phyloP scores from a whole-genome alignment of 148 eudicot genomes.

The Silene latifolia region DNA sequence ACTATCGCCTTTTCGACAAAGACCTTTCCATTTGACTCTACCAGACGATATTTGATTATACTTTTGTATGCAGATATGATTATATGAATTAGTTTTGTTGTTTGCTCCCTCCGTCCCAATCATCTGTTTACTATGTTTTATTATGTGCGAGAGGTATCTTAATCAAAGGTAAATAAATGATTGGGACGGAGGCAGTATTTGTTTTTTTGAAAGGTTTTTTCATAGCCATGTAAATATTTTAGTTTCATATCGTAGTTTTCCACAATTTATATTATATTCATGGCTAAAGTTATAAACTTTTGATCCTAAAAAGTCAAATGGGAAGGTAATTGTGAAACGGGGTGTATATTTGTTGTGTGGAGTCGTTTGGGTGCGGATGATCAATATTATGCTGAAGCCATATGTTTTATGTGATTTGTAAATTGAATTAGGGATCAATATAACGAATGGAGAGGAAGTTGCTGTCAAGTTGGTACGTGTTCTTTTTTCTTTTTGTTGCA shows the following conservation, averaged over 20 bases:
- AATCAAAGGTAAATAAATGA: no score
- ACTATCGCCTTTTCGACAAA: not conserved
- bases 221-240: not conserved
- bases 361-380: not conserved
- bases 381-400: not conserved
- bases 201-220: no score
- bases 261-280: no score
- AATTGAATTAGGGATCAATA: slow-evolving; percentile 37
- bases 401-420: not conserved
- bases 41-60: not conserved
- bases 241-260: not conserved
- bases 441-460: slow-evolving; percentile 48
- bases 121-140: no score
- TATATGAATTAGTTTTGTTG: no score
- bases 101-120: no score
- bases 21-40: no score
- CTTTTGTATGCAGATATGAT: not conserved
- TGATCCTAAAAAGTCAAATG: not conserved
- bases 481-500: not conserved
- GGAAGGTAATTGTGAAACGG: not conserved
- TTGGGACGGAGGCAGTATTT: no score
- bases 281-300: not conserved
- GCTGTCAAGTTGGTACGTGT: slow-evolving; percentile 45
- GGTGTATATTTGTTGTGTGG: not conserved
- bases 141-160: no score